Base-by-base conservation (phyloP, 1,284 basidiomycete genomes). In the Ceratobasidium sp. region DNA sequence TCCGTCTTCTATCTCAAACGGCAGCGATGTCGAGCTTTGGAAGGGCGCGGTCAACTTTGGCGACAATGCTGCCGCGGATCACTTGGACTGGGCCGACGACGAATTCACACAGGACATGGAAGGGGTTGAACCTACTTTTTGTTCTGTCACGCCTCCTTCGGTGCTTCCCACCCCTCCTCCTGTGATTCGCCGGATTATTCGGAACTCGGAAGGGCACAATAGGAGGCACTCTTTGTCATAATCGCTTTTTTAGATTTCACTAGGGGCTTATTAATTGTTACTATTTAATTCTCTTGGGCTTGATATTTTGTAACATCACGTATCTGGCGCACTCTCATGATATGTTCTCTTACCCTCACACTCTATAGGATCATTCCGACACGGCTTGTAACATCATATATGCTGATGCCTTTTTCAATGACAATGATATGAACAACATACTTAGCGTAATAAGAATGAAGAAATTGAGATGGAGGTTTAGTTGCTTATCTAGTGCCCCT, bases 201-300 rank as follows among this genome's bases (percentile, higher is more conserved):
- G 71, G 22, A 62, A 29, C 22, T 32, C 44, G 32, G 71, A 75
- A n/a, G 40, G 66, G 32, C 71, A 75, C 52, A 64, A 75, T 57
- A 54, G 71, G 61, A 75, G 71, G 71, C 71, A 75, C 52, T 75
- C 71, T 37, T 51, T 75, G 25, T 65, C 71, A 64, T 75, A 40
- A 65, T 65, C n/a, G 17, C 49, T 52, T 49, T 34, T 49, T 32
- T 34, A 22, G 37, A 49, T n/a, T 68, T 37, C 32, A 22, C 32
- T 17, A 9, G 46, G 5, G 65, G 65, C 29, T 65, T 46, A 52
- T 29, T 22, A 22, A n/a, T 29, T 29, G 11, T 61, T 37, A 17
- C 19, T 67, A n/a, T 25, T 34, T 67, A 51, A n/a, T 52, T 64
- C n/a, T 4, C 32, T 46, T 46, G 43, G 49, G 51, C 17, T 25